Conservation (phyloP, 2,329 filamentous ascomycete genomes). For the Fragosphaeria purpurea region DNA sequence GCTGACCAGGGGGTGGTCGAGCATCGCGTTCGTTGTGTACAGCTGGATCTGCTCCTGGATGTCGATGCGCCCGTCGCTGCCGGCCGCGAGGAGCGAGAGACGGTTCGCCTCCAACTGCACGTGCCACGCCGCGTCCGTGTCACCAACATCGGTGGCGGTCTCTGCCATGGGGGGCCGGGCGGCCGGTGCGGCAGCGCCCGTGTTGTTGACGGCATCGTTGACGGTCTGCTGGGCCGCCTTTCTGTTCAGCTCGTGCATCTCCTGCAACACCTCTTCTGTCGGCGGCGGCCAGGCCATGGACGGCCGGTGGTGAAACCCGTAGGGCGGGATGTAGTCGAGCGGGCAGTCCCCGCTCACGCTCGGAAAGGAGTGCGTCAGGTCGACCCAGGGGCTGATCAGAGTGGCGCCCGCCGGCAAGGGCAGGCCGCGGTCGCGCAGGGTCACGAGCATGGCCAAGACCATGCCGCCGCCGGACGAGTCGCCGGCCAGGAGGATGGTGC, state of each 20-base stretch:
- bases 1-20: conserved; percentile 83
- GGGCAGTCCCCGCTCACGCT: conserved; percentile 65
- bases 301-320: conserved; percentile 85
- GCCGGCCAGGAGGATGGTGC: conserved; percentile 76
- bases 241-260: conserved; percentile 38
- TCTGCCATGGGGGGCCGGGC: conserved; percentile 15
- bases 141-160: conserved; percentile 15
- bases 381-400: conserved; percentile 90
- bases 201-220: background rate
- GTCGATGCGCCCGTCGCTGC: conserved; percentile 56
- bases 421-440: conserved; percentile 70
- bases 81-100: conserved; percentile 29
- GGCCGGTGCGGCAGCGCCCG: background rate
- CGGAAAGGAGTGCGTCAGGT: conserved; percentile 90
- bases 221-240: conserved; percentile 24
- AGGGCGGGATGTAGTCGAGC: conserved; percentile 77
- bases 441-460: conserved; percentile 69
- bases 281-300: conserved; percentile 89
- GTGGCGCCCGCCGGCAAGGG: conserved; percentile 83
- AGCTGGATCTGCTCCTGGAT: conserved; percentile 91
- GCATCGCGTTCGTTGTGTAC: conserved; percentile 72
- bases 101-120: conserved; percentile 4
- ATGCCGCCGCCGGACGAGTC: conserved; percentile 93
- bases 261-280: conserved; percentile 61
- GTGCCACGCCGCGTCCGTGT: background rate